Evolutionary conservation across 352 stramenopile species (phyloP), one percentile per base, ranked within the genome.

Genomic region (Saprolegnia diclina): DNA sequence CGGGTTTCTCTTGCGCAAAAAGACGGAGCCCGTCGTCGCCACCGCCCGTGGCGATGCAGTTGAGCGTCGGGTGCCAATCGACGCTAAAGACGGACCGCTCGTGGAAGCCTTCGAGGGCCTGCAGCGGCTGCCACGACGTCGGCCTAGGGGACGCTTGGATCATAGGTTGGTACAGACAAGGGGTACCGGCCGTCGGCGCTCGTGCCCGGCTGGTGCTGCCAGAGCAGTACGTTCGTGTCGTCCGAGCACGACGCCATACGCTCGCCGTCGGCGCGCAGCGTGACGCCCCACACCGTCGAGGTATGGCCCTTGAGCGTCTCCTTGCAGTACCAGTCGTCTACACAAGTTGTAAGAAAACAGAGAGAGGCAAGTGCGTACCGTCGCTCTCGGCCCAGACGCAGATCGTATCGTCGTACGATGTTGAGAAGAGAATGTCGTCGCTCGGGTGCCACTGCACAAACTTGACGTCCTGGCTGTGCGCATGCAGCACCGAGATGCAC

Each of bases 401-500:
- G 21, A 99, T 85, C 0, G 94, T 98, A 74, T 98, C 87, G 71
- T 99, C 97, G 74, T 99, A 99, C 67, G 89, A 97, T 18, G 82
- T 81, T 9, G 83, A 97, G 52, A 96, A 80, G 9, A 97, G 79
- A 18, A 94, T 64, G 61, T 96, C 85, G 45, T 91, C 78, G 18
- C 74, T 90, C 24, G 91, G 89, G 64, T 97, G 91, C 87, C 97
- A 99, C 46, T 75, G 77, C 59, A 99, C 83, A 65, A 86, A 97
- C 79, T 99, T 99, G 56, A 99, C 92, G 79, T 99, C 96, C 68
- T 97, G 94, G 63, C 90, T 90, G 78, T 99, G 97, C 32, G 91
- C 95, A 71, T 98, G 91, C 18, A 99, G 80, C 46, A 99, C 96
- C 11, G 92, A 95, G 32, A 99, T 81, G 77, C 96, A 99, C 83